These are phyloP conservation scores for Plantago ovata DNA, from an alignment of 257 asterid species.

Conservation along the genomic window DNA sequence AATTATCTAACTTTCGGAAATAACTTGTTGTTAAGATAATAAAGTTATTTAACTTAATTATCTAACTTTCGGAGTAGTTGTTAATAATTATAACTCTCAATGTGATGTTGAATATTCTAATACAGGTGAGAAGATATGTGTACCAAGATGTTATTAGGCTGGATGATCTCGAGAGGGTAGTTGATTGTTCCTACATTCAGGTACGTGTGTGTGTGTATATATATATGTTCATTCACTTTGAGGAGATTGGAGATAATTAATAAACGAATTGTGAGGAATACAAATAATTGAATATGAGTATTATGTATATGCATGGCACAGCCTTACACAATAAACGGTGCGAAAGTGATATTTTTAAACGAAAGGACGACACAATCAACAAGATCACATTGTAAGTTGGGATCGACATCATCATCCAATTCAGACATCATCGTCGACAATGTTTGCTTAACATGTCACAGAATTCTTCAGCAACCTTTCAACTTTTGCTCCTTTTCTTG, in stretches of 20 bases:
- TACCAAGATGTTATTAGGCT: conserved; percentile 77
- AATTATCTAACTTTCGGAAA: no score
- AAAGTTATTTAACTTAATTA: no score
- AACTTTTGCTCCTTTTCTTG: conserved; percentile 88
- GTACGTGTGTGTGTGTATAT: conserved; percentile 31
- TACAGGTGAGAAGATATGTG: conserved; percentile 81
- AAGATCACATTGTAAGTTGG: conserved; percentile 59
- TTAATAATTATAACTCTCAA: no score
- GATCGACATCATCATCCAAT: neutral
- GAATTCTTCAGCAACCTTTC: conserved; percentile 83
- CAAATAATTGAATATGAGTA: neutral
- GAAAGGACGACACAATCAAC: conserved; percentile 67
- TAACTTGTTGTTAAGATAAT: no score
- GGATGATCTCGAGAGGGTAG: conserved; percentile 82
- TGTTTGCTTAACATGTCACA: conserved; percentile 73
- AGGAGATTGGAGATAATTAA: no score
- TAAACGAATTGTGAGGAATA: no score
- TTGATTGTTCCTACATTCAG: conserved; percentile 78
- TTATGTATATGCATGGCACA: conserved; percentile 34
- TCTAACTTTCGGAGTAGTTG: no score
- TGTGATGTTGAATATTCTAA: no score
- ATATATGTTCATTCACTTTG: no score
- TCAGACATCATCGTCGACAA: no score
- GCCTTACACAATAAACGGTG: conserved; percentile 88
- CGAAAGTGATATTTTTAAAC: conserved; percentile 82